phyloP scores from a whole-genome alignment of 306 rosid genomes.

The Pueraria montana region DNA sequence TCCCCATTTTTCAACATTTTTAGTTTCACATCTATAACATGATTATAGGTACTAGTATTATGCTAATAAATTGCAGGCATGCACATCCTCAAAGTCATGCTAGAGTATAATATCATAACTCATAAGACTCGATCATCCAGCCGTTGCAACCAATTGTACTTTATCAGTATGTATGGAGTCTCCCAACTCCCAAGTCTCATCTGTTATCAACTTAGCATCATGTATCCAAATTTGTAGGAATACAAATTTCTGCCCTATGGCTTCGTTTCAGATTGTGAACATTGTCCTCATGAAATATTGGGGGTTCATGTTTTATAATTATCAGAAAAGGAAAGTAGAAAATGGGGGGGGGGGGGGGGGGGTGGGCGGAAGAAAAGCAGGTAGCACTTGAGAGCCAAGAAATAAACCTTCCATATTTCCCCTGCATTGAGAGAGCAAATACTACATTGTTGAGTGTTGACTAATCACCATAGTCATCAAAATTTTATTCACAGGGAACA shows the following conservation, averaged over 20 bases:
- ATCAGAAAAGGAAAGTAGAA: background rate
- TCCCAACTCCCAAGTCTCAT: background rate
- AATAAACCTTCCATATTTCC: background rate
- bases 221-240: background rate
- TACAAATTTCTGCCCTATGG: background rate
- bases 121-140: no score
- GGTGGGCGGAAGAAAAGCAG: background rate
- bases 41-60: background rate
- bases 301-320: background rate
- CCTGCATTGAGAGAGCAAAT: slow-evolving; percentile 4
- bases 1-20: background rate
- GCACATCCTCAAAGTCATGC: background rate
- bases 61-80: background rate
- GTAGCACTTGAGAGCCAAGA: slow-evolving; percentile 2
- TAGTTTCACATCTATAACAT: background rate
- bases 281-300: background rate
- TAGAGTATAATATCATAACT: background rate
- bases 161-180: no score
- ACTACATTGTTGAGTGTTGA: slow-evolving; percentile 21
- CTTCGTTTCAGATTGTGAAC: background rate
- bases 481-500: slow-evolving; percentile 40
- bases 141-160: background rate
- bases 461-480: slow-evolving; percentile 13
- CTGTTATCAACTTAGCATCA: background rate
- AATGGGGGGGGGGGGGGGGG: no score